Base-by-base conservation (phyloP, 805 yeast species). In the Ogataea minuta region DNA sequence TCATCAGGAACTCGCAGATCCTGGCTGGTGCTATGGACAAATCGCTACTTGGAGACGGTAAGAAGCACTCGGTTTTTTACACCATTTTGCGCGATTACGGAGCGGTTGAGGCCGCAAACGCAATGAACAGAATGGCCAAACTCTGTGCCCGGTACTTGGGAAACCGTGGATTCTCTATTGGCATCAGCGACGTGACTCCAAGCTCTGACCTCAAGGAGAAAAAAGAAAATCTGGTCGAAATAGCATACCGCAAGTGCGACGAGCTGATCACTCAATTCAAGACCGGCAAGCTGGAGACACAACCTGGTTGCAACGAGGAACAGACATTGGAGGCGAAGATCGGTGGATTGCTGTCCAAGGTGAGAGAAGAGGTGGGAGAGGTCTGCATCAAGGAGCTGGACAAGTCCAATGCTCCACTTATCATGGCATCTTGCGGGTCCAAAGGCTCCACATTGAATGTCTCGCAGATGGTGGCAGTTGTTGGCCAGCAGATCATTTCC, bases 71-170 rank as follows among this genome's bases (percentile, higher is more conserved):
- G 6, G 95, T 93, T 0, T 93, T 93, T 57, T 93, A 95, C 60
- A 88, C 97, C 0, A 93, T 93, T 49, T 67, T 93, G 44, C 74
- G 99, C 66, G 99, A 93, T 60, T 90, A 83, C 61, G 99, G 99
- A n/a, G 85, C 99, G 5, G 84, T 81, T 50, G 96, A 84, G 53
- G 98, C 99, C 1, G 96, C 96, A 3, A 70, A 68, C 17, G 96
- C 98, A 5, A 93, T 93, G 99, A 91, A 95, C 64, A 74, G 99
- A 60, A 90, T 93, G 98, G 96, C 99, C n/a, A 95, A 95, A 66
- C 67, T 95, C 53, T 90, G 98, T 72, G 98, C 99, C 1, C 72
- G 99, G 56, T 93, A 67, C 62, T 70, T 93, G 57, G 99, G 98
- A 45, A 87, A 90, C 57, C 73, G 97, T 41, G 99, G 99, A 0